These are phyloP conservation scores for Pythium biforme DNA, from an alignment of 352 stramenopile species.

Conservation along the genomic window DNA sequence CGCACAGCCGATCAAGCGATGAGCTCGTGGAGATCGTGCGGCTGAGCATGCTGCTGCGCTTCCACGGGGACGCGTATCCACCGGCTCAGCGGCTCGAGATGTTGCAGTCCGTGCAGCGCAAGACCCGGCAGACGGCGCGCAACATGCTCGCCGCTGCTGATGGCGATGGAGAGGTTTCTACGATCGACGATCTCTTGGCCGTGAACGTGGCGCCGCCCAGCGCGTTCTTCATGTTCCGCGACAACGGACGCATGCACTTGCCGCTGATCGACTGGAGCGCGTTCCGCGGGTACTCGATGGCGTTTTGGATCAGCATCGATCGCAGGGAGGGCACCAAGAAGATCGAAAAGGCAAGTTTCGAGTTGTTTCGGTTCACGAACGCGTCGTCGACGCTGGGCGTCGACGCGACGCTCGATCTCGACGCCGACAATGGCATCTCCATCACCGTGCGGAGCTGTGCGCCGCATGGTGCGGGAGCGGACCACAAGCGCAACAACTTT, in stretches of 20 bases:
- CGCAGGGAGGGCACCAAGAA: neutral
- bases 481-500: constrained; percentile 38
- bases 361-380: constrained; percentile 75
- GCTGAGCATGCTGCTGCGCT: constrained; percentile 27
- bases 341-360: constrained; percentile 32
- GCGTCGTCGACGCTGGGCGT: constrained; percentile 64
- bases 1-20: neutral
- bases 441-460: constrained; percentile 60
- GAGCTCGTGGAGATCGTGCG: constrained; percentile 22
- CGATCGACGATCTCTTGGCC: constrained; percentile 14
- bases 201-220: constrained; percentile 42
- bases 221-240: constrained; percentile 66
- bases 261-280: constrained; percentile 75
- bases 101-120: constrained; percentile 18
- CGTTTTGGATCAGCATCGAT: constrained; percentile 65
- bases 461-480: constrained; percentile 29
- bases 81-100: constrained; percentile 6
- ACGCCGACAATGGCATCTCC: constrained; percentile 30
- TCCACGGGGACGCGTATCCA: constrained; percentile 3
- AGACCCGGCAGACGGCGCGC: constrained; percentile 15
- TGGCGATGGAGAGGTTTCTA: neutral
- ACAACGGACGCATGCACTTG: constrained; percentile 67
- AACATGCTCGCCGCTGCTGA: constrained; percentile 13
- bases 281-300: constrained; percentile 79
- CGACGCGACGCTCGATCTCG: constrained; percentile 63